Base-by-base conservation (phyloP, 2,329 filamentous ascomycete genomes). In the Bimuria novae-zelandiae region DNA sequence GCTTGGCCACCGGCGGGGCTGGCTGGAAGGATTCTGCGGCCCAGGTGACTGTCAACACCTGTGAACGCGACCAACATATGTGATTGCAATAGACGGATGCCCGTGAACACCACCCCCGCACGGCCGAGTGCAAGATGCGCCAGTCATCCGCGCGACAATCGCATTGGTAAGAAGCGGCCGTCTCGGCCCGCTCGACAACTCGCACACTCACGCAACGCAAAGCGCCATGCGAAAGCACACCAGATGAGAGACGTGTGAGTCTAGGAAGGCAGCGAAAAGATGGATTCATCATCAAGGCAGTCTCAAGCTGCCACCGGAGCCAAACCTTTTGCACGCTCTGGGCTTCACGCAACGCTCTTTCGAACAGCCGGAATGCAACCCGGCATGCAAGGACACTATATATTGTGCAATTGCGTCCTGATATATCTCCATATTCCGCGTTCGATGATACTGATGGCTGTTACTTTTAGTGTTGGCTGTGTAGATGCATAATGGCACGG, bases 221-320 rank as follows among this genome's bases (percentile, higher is more conserved):
- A 55, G 53, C 54, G 58, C 44, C 53, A 56, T 51, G 52, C 55
- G 54, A 50, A 42, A 55, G 54, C 52, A 60, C 45, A 56, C 48
- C 52, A 43, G 52, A 21, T 19, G 29, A 12, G n/a, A 35, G 19
- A 23, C 33, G 36, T 49, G 27, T 30, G 46, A 44, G 29, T 37
- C 59, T 56, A 54, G 54, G 47, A 58, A 52, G 53, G 46, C 49
- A 44, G 55, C 53, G 49, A 55, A 44, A 11, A 37, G 44, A 19
- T 40, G 50, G 32, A 25, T 23, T 37, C 17, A 10, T 27, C 16
- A 12, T 33, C n/a, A n/a, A 21, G 32, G 30, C 46, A 37, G 32
- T 52, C 41, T 46, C 35, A 51, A 32, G 30, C 32, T 41, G 27
- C 40, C 39, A 11, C 45, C 32, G 14, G 27, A 30, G 41, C 25